Percentiles rank a stretch among this genome's conserved stretches.
Conservation (phyloP, 371 early-diverging fungal genomes). For the Mortierella sp. region DNA sequence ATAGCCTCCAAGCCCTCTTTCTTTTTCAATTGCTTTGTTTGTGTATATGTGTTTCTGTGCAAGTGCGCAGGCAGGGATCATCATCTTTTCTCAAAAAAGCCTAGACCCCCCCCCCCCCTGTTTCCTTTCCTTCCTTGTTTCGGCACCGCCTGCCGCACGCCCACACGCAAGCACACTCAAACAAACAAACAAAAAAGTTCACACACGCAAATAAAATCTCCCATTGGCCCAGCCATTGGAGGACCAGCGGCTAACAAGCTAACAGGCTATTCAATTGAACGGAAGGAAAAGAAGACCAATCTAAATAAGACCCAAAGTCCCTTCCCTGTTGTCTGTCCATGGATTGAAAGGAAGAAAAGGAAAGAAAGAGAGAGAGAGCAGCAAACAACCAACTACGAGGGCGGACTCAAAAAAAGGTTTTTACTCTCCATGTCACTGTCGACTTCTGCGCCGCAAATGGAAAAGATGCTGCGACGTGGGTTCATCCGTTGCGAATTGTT, state of each 20-base stretch:
- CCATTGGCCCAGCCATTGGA: not conserved
- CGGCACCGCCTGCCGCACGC: not conserved
- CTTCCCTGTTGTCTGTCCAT: not conserved
- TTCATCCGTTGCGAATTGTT: not conserved
- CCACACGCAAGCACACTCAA: not conserved
- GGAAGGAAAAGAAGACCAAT: not conserved
- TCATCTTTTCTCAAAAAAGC: not conserved
- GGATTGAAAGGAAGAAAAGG: not conserved
- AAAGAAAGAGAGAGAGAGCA: not conserved
- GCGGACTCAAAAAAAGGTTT: not conserved
- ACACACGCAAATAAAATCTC: constrained; percentile 11
- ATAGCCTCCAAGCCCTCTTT: constrained; percentile 4
- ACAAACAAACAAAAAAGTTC: not conserved
- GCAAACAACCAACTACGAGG: not conserved
- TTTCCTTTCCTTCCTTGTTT: not conserved
- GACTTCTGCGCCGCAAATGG: constrained; percentile 4
- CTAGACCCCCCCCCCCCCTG: not conserved
- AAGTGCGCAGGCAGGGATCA: not conserved
- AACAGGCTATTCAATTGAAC: not conserved
- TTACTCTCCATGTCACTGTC: not conserved
- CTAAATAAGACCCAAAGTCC: not conserved
- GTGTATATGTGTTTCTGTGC: not conserved
- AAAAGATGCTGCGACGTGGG: not conserved
- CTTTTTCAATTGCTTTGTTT: not conserved
- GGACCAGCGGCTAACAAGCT: not conserved